Evolutionary conservation across 208 protist species (phyloP).

Genomic region (Trypanosoma rangeli): DNA sequence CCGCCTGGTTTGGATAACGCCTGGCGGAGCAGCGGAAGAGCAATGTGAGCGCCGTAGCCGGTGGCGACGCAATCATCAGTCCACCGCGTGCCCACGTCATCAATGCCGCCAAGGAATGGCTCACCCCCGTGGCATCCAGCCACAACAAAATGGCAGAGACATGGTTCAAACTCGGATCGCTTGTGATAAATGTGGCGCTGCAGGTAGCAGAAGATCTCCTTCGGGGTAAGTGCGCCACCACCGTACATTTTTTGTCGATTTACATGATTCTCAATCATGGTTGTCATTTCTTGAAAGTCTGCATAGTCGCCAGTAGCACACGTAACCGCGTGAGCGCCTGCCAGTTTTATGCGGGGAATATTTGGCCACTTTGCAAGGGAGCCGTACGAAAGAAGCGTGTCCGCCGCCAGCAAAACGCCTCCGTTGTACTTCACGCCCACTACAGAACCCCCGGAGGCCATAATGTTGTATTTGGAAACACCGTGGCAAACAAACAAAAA

Average conservation of each 20-base stretch:
- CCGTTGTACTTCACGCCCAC: slow-evolving; percentile 97
- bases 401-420: slow-evolving; percentile 95
- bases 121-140: slow-evolving; percentile 87
- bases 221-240: slow-evolving; percentile 71
- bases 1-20: slow-evolving; percentile 75
- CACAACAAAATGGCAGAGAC: slow-evolving; percentile 95
- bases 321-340: slow-evolving; percentile 89
- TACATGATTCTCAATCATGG: slow-evolving; percentile 74
- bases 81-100: slow-evolving; percentile 95
- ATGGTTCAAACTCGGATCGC: slow-evolving; percentile 95
- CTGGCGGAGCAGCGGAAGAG: slow-evolving; percentile 93
- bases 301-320: slow-evolving; percentile 95
- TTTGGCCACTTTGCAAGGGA: slow-evolving; percentile 95
- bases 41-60: slow-evolving; percentile 96
- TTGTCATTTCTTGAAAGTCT: slow-evolving; percentile 95
- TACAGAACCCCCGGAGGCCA: slow-evolving; percentile 97
- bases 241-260: slow-evolving; percentile 75
- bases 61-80: slow-evolving; percentile 92
- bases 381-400: slow-evolving; percentile 98
- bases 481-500: slow-evolving; percentile 2
- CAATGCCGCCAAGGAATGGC: slow-evolving; percentile 93
- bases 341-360: slow-evolving; percentile 86
- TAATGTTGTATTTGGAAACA: slow-evolving; percentile 31
- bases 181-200: slow-evolving; percentile 93
- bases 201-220: slow-evolving; percentile 94